Conservation (phyloP, 331 rosid species). For the Malus hybrid region DNA sequence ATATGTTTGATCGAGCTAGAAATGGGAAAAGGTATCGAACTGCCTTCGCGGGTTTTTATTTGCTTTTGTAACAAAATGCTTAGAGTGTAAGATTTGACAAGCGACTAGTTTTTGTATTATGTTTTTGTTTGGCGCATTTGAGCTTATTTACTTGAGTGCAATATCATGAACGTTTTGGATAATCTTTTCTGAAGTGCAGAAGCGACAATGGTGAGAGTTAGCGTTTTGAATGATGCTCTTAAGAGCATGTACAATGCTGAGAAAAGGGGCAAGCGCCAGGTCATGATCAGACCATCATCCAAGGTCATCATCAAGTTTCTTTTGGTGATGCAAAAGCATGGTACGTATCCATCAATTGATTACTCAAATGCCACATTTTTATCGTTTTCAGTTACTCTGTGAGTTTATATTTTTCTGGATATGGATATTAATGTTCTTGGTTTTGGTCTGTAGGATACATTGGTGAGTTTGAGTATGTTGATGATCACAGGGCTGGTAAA, state of each 20-base stretch:
- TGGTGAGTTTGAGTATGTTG: constrained; percentile 34
- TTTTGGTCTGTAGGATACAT: constrained; percentile 21
- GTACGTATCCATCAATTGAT: background rate
- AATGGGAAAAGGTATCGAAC: background rate
- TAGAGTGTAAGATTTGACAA: background rate
- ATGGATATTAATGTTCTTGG: background rate
- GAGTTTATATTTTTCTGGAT: background rate
- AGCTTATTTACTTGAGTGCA: background rate
- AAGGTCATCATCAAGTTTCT: constrained; percentile 39
- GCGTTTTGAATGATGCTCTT: constrained; percentile 35
- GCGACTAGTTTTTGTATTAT: background rate
- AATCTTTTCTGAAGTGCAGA: background rate
- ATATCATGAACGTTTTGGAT: background rate
- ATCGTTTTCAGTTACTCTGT: background rate
- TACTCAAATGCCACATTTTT: no score
- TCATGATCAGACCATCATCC: constrained; percentile 38
- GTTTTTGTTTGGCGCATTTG: background rate
- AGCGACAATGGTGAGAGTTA: constrained; percentile 21
- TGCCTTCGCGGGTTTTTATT: background rate
- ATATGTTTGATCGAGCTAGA: background rate
- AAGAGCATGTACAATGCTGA: constrained; percentile 42
- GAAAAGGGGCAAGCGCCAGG: constrained; percentile 42
- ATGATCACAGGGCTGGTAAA: constrained; percentile 35
- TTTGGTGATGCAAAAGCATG: constrained; percentile 36
- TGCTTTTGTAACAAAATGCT: no score